phyloP scores from a whole-genome alignment of 345 rosid species.

The Eucalyptus camaldulensis region DNA sequence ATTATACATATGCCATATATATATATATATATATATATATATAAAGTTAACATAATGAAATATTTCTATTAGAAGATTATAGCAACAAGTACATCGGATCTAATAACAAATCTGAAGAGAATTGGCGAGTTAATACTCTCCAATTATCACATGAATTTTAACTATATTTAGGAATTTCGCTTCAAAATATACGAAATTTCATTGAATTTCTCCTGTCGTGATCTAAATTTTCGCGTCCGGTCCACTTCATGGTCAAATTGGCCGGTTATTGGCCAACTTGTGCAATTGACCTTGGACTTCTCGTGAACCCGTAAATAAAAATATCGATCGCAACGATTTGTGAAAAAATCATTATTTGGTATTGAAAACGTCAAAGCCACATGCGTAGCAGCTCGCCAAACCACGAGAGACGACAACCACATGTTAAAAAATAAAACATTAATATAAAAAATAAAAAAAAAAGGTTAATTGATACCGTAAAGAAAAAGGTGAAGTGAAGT shows the following conservation, averaged over 20 bases:
- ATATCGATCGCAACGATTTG: background rate
- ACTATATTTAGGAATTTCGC: background rate
- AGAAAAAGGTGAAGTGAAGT: background rate
- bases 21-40: background rate
- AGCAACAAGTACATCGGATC: background rate
- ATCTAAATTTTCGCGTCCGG: background rate
- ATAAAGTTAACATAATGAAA: background rate
- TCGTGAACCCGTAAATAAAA: background rate
- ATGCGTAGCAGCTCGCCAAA: background rate
- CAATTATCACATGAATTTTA: background rate
- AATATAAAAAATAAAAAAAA: background rate
- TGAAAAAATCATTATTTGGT: background rate
- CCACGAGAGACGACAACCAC: background rate
- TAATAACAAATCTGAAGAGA: background rate
- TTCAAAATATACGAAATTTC: background rate
- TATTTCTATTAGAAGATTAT: too few species aligned
- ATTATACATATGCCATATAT: background rate
- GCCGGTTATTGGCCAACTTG: background rate
- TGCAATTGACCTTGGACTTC: background rate
- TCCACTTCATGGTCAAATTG: background rate
- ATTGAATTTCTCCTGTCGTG: background rate
- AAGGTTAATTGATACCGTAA: background rate
- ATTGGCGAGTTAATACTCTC: accelerated
- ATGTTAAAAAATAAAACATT: background rate
- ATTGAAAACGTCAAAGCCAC: background rate